Conservation (phyloP, 2,329 filamentous ascomycete species). For the Albophoma yamanashiensis region DNA sequence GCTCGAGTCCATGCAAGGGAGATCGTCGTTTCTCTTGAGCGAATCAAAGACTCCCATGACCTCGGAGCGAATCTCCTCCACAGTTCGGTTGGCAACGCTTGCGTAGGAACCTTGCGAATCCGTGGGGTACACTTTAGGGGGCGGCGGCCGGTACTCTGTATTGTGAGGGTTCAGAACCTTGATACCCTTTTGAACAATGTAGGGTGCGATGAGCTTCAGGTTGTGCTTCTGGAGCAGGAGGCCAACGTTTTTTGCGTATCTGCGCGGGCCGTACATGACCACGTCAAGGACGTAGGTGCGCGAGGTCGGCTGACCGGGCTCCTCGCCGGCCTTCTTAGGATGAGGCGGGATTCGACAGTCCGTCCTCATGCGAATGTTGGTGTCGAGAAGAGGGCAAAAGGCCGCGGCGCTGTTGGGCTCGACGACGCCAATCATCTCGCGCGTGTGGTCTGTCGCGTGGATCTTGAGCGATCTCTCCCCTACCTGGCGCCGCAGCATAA, state of each 20-base stretch:
- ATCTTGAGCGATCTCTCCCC: constrained; percentile 51
- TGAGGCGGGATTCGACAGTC: constrained; percentile 61
- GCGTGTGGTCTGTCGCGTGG: constrained; percentile 61
- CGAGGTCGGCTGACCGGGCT: constrained; percentile 51
- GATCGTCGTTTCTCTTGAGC: constrained; percentile 61
- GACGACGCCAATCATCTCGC: constrained; percentile 64
- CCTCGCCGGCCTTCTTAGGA: constrained; percentile 51
- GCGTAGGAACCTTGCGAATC: constrained; percentile 14
- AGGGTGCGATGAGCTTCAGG: constrained; percentile 56
- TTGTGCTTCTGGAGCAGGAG: constrained; percentile 51
- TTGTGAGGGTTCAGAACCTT: constrained; percentile 70
- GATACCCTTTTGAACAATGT: constrained; percentile 55
- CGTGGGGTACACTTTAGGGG: constrained; percentile 21
- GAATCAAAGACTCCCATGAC: constrained; percentile 83
- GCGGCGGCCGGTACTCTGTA: constrained; percentile 33
- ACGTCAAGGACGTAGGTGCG: constrained; percentile 54
- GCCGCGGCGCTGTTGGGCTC: constrained; percentile 56
- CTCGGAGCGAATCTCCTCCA: constrained; percentile 78
- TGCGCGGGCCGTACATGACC: constrained; percentile 69
- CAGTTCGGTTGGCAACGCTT: constrained; percentile 45
- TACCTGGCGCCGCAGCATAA: constrained; percentile 51
- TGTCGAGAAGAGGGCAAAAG: constrained; percentile 65
- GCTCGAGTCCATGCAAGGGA: constrained; percentile 63
- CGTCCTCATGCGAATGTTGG: constrained; percentile 53
- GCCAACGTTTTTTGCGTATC: constrained; percentile 55